Conservation (phyloP, 306 rosid genomes). For the barrel medic (Medicago truncatula) region MtrunA17r5.0-ANR NC_053048.1:4322501-4323000, state of each 20-base stretch:
- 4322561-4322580: no score
- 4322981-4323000: conserved; percentile 41
- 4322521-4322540: not conserved
- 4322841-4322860: not conserved
- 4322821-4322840: conserved; percentile 16
- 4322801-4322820: not conserved
- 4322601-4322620: no score
- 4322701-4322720: conserved; percentile 7
- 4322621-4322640: not conserved
- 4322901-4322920: not conserved
- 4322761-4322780: conserved; percentile 6
- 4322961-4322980: conserved; percentile 29
- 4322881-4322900: conserved; percentile 27
- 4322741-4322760: conserved; percentile 8
- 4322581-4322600: no score
- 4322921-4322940: conserved; percentile 11
- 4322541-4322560: no score
- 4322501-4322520: not conserved
- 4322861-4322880: not conserved
- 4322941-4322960: conserved; percentile 10
- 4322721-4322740: conserved; percentile 17
- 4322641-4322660: conserved; percentile 17
- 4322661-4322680: conserved; percentile 19
- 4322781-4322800: not conserved
- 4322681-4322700: conserved; percentile 21